Conservation (phyloP, 345 rosid species). For the Erucastrum elatum region DNA sequence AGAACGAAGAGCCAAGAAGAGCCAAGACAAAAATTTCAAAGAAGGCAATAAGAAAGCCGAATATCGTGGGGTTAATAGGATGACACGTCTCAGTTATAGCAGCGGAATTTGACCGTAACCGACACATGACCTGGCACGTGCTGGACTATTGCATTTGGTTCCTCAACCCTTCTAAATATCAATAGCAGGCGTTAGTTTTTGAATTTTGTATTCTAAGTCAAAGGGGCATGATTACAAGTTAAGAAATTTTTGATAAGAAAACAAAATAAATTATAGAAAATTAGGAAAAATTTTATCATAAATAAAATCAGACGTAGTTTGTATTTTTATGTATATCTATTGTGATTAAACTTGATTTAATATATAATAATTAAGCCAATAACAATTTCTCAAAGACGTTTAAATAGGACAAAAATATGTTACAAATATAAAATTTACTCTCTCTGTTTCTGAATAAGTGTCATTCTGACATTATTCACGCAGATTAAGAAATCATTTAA, state of each 20-base stretch:
- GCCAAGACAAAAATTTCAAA: slow-evolving; percentile 48
- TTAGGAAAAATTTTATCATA: not conserved
- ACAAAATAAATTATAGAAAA: not conserved
- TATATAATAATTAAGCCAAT: too few species aligned
- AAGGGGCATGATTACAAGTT: not conserved
- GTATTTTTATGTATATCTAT: not conserved
- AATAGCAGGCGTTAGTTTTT: slow-evolving; percentile 5
- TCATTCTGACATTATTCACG: too few species aligned
- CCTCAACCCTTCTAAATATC: slow-evolving; percentile 28
- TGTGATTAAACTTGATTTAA: not conserved
- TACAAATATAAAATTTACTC: not conserved
- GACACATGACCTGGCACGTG: slow-evolving; percentile 62
- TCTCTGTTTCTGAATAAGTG: too few species aligned
- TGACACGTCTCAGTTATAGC: slow-evolving; percentile 54
- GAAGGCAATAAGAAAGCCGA: not conserved
- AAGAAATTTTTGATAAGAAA: too few species aligned
- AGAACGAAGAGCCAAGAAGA: slow-evolving; percentile 32
- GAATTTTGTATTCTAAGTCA: slow-evolving; percentile 16
- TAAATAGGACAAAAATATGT: not conserved
- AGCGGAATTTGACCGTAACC: slow-evolving; percentile 82
- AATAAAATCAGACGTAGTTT: not conserved
- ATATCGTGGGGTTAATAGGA: slow-evolving; percentile 17
- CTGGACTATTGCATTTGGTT: slow-evolving; percentile 29
- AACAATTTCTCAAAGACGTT: too few species aligned
- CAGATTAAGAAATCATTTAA: too few species aligned